These are phyloP conservation scores for Podila verticillata DNA, from an alignment of 192 early-diverging fungal species.

Conservation along the genomic window DNA sequence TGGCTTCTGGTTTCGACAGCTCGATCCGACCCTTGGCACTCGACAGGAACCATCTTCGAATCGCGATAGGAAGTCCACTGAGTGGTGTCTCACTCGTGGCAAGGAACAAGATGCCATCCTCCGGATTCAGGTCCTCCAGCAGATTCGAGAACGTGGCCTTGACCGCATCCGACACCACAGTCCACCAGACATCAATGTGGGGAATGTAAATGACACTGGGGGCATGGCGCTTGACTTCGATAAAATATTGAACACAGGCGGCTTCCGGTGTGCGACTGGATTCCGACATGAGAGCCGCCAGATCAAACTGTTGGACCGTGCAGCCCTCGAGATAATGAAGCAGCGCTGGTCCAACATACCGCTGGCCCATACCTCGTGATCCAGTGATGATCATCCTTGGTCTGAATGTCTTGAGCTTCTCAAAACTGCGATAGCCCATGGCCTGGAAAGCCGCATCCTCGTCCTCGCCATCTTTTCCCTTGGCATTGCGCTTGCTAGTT, in stretches of 20 bases:
- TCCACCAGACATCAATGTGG: slow-evolving; percentile 61
- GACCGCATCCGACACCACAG: slow-evolving; percentile 53
- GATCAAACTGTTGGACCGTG: slow-evolving; percentile 65
- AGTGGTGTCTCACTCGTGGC: slow-evolving; percentile 61
- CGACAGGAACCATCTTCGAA: slow-evolving; percentile 46
- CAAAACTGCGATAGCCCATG: slow-evolving; percentile 44
- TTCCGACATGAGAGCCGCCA: slow-evolving; percentile 57
- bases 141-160: slow-evolving; percentile 59
- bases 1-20: slow-evolving; percentile 15
- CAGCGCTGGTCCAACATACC: slow-evolving; percentile 60
- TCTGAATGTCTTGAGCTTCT: slow-evolving; percentile 53
- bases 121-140: slow-evolving; percentile 55
- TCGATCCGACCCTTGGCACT: slow-evolving; percentile 32
- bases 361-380: slow-evolving; percentile 67
- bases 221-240: slow-evolving; percentile 68
- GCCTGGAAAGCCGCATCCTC: slow-evolving; percentile 42
- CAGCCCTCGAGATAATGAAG: slow-evolving; percentile 66
- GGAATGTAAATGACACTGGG: slow-evolving; percentile 71
- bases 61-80: slow-evolving; percentile 42
- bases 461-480: slow-evolving; percentile 7
- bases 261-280: slow-evolving; percentile 58
- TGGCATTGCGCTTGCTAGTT: slow-evolving; percentile 5
- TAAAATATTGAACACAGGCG: slow-evolving; percentile 62
- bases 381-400: slow-evolving; percentile 74
- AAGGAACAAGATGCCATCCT: slow-evolving; percentile 64